Evolutionary conservation across 2,329 filamentous ascomycete species (phyloP), one percentile per base, ranked within the genome.

Genomic region (Colletotrichum caudatum): DNA sequence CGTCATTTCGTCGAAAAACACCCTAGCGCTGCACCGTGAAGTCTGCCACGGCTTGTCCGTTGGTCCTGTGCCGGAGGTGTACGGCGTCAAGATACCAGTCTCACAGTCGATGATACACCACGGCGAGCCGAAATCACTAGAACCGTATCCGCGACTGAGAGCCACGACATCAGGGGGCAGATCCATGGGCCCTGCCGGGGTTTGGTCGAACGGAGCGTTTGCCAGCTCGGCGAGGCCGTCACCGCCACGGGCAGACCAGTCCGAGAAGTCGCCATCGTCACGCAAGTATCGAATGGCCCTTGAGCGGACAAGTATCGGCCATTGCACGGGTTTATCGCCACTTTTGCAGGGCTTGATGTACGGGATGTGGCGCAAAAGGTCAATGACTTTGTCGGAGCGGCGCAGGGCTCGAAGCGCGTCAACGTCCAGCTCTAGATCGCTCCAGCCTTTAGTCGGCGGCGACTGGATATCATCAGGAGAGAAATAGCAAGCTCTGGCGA

Each of bases 391-490:
- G 35, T 60, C 66, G 20, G 60, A 64, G 12, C 62, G 62, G 16
- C 46, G 46, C 61, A 69, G 23, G 35, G 66, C 60, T 11, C 61
- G 66, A 26, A 69, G 61, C 14, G 41, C 59, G 66, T 64, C 66
- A 39, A 69, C 44, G n/a, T 62, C 59, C n/a, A 64, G 59, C 41
- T 69, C 50, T 18, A 26, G 11, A 41, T 69, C 66, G 51, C 39
- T 63, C 66, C 66, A 69, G 51, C 66, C 66, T 26, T 51, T 51
- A 5, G 66, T 16, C 35, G 66, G 66, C 18, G 66, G 66, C 26
- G 37, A 50, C 26, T 63, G 51, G 41, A 69, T 62, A 41, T 63
- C 66, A 20, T 18, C 5, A 4, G 66, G 66, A 7, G 66, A 57
- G 51, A 69, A 62, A 23, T 64, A 69, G 23, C 58, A 62, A 20